Evolutionary conservation across 768 basidiomycete species (phyloP).

Genomic region (Suillus subalutaceus): DNA sequence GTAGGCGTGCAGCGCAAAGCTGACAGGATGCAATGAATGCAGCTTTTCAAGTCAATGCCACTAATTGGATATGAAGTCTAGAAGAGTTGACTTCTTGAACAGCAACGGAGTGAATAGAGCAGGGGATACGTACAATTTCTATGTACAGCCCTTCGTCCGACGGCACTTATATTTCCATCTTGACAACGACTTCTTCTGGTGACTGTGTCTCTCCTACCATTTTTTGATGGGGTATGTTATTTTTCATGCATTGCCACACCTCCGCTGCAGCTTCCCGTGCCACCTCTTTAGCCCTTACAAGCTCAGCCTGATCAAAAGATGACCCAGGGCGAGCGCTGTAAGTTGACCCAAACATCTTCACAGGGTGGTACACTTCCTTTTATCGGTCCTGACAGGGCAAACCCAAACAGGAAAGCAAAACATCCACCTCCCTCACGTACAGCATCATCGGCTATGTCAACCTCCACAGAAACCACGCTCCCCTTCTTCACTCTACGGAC

Average conservation of each 20-base stretch:
- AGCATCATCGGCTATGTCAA: constrained; percentile 54
- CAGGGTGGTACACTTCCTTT: constrained; percentile 24
- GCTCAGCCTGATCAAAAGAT: constrained; percentile 41
- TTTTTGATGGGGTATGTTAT: constrained; percentile 23
- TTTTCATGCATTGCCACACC: constrained; percentile 54
- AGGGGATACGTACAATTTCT: not conserved
- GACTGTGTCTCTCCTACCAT: constrained; percentile 25
- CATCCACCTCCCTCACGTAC: constrained; percentile 52
- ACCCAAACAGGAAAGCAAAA: constrained; percentile 63
- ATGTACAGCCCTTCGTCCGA: not conserved
- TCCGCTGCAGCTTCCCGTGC: constrained; percentile 47
- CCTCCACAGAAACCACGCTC: constrained; percentile 37
- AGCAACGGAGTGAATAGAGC: not conserved
- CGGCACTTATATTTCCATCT: constrained; percentile 42
- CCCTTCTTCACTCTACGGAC: constrained; percentile 41
- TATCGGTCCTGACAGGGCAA: constrained; percentile 5
- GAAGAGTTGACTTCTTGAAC: constrained; percentile 2
- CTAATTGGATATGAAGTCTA: not conserved
- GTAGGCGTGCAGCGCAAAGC: not conserved
- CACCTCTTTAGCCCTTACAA: constrained; percentile 49
- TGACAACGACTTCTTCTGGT: constrained; percentile 36
- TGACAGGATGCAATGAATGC: not conserved
- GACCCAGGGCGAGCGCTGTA: constrained; percentile 20
- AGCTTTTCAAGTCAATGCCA: not conserved
- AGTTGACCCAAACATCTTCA: constrained; percentile 30